These are phyloP conservation scores for Achaetomium macrosporum DNA, from an alignment of 2,329 filamentous ascomycete species.

Conservation along the genomic window DNA sequence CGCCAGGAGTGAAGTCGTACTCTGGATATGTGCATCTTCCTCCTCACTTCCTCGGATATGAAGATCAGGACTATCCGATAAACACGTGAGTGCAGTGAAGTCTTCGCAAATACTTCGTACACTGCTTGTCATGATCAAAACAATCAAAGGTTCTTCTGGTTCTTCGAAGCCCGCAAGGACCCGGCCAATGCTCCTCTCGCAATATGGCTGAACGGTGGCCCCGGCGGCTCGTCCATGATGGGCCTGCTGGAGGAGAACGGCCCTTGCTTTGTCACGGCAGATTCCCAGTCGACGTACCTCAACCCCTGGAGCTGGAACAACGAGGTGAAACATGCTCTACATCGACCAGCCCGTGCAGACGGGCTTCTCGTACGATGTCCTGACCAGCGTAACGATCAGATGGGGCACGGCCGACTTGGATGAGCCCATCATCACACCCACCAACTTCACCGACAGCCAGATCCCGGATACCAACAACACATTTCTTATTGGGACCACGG, in stretches of 20 bases:
- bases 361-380: constrained; percentile 7
- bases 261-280: constrained; percentile 37
- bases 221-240: constrained; percentile 38
- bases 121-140: too few relatives aligned
- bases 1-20: constrained; percentile 54
- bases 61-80: constrained; percentile 31
- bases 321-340: constrained; percentile 45
- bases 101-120: not conserved
- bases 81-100: constrained; percentile 31
- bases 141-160: constrained; percentile 33
- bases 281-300: constrained; percentile 40
- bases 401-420: not conserved
- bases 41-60: constrained; percentile 29
- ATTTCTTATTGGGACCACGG: not conserved
- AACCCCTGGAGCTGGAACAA: constrained; percentile 55
- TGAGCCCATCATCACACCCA: not conserved
- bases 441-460: not conserved
- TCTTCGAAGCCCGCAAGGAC: constrained; percentile 26
- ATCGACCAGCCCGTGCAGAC: constrained; percentile 40
- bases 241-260: constrained; percentile 48
- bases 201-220: constrained; percentile 56
- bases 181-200: constrained; percentile 35
- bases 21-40: constrained; percentile 55
- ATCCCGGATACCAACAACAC: constrained; percentile 3
- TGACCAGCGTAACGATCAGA: constrained; percentile 1